These are phyloP conservation scores for Rhizopogon roseolus DNA, from an alignment of 768 basidiomycete species.

Conservation along the genomic window DNA sequence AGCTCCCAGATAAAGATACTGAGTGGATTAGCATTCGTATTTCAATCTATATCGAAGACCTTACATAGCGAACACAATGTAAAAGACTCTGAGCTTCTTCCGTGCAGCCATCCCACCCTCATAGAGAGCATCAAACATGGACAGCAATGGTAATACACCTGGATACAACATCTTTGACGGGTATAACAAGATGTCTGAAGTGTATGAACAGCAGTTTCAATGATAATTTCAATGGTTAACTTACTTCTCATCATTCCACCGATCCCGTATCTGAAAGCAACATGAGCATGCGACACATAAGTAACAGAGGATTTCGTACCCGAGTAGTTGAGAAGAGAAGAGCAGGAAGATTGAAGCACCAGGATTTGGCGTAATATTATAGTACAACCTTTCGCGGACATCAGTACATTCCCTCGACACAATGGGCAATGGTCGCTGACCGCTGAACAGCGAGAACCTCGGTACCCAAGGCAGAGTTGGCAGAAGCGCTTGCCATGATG, in stretches of 20 bases:
- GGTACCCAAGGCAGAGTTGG: constrained; percentile 48
- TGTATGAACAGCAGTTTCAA: neutral
- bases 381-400: constrained; percentile 28
- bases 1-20: constrained; percentile 40
- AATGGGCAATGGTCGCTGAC: neutral
- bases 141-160: constrained; percentile 17
- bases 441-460: constrained; percentile 52
- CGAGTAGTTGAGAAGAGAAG: constrained; percentile 31
- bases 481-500: constrained; percentile 52
- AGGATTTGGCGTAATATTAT: constrained; percentile 46
- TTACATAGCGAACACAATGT: constrained; percentile 30
- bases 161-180: constrained; percentile 41
- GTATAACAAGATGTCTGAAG: constrained; percentile 32
- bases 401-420: neutral
- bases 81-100: constrained; percentile 45
- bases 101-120: constrained; percentile 31
- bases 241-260: constrained; percentile 47
- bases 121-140: constrained; percentile 34
- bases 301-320: constrained; percentile 10
- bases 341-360: constrained; percentile 40
- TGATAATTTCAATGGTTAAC: constrained; percentile 3
- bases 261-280: constrained; percentile 36
- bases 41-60: neutral
- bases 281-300: too few species aligned
- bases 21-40: constrained; percentile 25